Base-by-base conservation (phyloP, 2,329 filamentous ascomycete species). In the Calonectria naviculata region DNA sequence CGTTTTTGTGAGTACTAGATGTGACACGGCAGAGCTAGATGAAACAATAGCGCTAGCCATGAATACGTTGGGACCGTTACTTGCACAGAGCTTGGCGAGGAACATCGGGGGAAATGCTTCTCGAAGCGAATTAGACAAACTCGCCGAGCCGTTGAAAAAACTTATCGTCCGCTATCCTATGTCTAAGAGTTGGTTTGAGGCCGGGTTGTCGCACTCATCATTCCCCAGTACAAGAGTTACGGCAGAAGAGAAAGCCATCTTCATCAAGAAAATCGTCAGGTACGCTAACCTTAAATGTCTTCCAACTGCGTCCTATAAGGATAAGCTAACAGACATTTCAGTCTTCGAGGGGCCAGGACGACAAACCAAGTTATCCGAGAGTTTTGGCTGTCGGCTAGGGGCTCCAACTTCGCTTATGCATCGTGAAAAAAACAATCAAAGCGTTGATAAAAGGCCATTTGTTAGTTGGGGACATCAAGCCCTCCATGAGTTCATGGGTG, bases 71-170 rank as follows among this genome's bases (percentile, higher is more conserved):
- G 92, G 92, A 0, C 91, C 91, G 0, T 81, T 88, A 21, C 81
- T 94, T n/a, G 84, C 88, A 5, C 85, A 87, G 67, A 88, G 89
- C 0, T 83, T 95, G 28, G 85, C 93, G 2, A 86, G 88, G 69
- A 93, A 94, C 70, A 87, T 95, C 41, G 90, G 91, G 7, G 93
- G 93, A 1, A 89, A 89, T 66, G 93, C 91, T 5, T 88, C 91
- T 2, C 89, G 93, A 44, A 94, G 91, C 74, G 93, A 95, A 78
- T 85, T 95, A 0, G 93, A 95, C 75, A 91, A 89, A 75, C 83
- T 95, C 7, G 89, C 89, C 66, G 92, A 94, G 70, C 93, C 93
- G 2, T 84, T 95, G 5, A 94, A 93, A 82, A 93, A 91, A 78
- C 84, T 95, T 26, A 85, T 93, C 1, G 85, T 85, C 42, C 84